Base-by-base conservation (phyloP, 2,329 filamentous ascomycete genomes). In the Lachnellula hyalina region DNA sequence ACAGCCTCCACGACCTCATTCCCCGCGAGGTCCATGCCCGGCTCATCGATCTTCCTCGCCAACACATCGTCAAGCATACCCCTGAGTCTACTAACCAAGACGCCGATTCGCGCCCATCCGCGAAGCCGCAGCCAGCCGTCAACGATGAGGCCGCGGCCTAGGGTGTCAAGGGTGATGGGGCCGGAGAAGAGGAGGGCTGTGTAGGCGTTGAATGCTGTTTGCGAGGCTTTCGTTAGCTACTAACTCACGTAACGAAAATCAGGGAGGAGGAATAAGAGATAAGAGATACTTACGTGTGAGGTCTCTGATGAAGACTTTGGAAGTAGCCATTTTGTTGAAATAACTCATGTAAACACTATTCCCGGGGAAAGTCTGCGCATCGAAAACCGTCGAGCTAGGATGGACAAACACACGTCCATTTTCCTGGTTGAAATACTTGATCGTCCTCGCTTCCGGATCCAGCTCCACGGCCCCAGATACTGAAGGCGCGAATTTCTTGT, bases 41-140 rank as follows among this genome's bases (percentile, higher is more conserved):
- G 89, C 59, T 89, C 84, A 68, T 92, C 89, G 48, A 96, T 84
- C 72, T 91, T 91, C 61, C 81, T 78, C 54, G 87, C 87, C 65
- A 99, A 81, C 58, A 95, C 78, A 61, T 86, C 83, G 74, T 99
- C 94, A 52, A 99, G 78, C 85, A 97, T 89, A 54, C 85, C 84
- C 59, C 94, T 80, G 62, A 99, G 72, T 59, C 93, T 79, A 46
- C 87, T 89, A 2, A 96, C 87, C 62, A 99, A 72, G 12, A 97
- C 93, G 32, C 93, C 94, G 60, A 99, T 94, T 47, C 94, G 82
- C 1, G 94, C 93, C 94, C 94, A 99, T 0, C 94, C 94, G 23
- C 90, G 81, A 34, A 99, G 74, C 36, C 82, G 71, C 35, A 97
- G 76, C 94, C 93, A 97, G 50, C 90, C 91, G 72, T 97, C 94